phyloP scores from a whole-genome alignment of 768 basidiomycete genomes.

The Leccinum olivaceopallidum region DNA sequence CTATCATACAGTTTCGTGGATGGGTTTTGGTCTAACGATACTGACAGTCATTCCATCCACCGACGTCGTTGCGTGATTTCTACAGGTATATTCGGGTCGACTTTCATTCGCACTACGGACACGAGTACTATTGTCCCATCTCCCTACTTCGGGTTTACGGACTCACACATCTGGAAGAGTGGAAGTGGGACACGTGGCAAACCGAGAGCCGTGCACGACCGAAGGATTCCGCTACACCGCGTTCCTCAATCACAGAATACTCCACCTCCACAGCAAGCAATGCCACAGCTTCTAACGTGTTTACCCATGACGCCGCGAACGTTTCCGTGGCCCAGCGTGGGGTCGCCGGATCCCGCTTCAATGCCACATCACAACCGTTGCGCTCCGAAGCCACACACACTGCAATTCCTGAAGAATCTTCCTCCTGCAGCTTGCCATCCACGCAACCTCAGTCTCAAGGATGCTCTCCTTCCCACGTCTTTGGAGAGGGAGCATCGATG shows the following conservation, averaged over 20 bases:
- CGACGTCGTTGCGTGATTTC: conserved; percentile 73
- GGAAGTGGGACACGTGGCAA: conserved; percentile 89
- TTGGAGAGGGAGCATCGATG: not conserved
- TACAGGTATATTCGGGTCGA: conserved; percentile 95
- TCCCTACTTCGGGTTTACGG: too few species aligned
- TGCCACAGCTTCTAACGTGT: not conserved
- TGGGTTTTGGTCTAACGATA: conserved; percentile 1
- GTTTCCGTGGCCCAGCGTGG: conserved; percentile 5
- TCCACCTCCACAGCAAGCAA: too few species aligned
- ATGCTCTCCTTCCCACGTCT: not conserved
- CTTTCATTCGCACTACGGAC: conserved; percentile 89
- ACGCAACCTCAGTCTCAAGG: not conserved
- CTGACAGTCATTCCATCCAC: conserved; percentile 81
- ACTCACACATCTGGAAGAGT: conserved; percentile 71
- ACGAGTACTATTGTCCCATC: conserved; percentile 92
- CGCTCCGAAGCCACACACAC: not conserved
- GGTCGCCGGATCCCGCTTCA: conserved; percentile 2
- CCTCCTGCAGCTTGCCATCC: conserved; percentile 1
- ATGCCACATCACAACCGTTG: not conserved
- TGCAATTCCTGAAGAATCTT: not conserved
- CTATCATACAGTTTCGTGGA: not conserved
- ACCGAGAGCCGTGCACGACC: conserved; percentile 63
- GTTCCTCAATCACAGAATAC: too few species aligned
- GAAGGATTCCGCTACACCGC: too few species aligned
- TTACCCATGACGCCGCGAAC: conserved; percentile 6